Percentiles rank a stretch among this genome's conserved stretches.
Evolutionary conservation across 75 land plant genomes (phyloP).

Genomic region (Cunninghamia lanceolata): DNA sequence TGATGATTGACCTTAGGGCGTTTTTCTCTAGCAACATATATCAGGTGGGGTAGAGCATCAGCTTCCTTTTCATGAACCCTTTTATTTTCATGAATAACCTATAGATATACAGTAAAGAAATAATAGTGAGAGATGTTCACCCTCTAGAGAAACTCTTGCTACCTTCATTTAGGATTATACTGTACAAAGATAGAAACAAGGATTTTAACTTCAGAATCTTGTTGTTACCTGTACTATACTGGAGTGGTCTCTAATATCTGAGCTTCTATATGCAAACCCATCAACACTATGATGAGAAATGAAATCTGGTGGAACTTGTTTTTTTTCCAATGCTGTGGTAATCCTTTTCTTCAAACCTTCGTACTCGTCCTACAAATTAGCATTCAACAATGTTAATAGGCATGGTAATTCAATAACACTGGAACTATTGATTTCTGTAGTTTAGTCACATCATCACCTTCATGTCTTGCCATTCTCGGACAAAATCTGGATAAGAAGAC

Average conservation of each 20-base stretch:
- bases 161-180: background rate
- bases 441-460: slow-evolving; percentile 15
- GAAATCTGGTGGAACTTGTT: background rate
- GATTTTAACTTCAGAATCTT: background rate
- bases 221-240: background rate
- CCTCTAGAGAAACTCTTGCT: background rate
- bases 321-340: background rate
- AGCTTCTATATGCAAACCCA: background rate
- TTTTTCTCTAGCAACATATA: slow-evolving; percentile 55
- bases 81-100: slow-evolving; percentile 9
- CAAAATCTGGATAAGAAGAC: background rate
- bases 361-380: background rate
- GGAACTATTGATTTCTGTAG: background rate
- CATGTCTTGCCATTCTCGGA: slow-evolving; percentile 16
- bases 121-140: background rate
- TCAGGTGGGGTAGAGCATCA: slow-evolving; percentile 31
- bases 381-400: background rate
- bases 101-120: background rate
- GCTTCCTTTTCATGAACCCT: background rate
- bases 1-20: slow-evolving; percentile 29
- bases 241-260: background rate
- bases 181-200: background rate
- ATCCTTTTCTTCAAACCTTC: background rate
- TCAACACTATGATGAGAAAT: background rate
- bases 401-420: background rate